phyloP scores from a whole-genome alignment of 192 early-diverging fungal species.

The Gryganskiella cystojenkinii region DNA sequence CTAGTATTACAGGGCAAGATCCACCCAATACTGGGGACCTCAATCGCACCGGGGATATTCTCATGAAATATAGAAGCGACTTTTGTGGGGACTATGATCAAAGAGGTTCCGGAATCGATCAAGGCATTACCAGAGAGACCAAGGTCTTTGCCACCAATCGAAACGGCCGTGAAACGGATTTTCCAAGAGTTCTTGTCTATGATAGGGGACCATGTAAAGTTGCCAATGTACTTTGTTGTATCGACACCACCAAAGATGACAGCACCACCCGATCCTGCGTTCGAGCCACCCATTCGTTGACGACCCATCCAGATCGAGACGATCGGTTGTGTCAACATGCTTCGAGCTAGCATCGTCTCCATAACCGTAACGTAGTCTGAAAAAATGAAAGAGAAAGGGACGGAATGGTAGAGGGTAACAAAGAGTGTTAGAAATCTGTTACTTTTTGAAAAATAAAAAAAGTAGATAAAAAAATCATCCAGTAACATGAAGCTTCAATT shows the following conservation, averaged over 20 bases:
- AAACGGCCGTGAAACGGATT: slow-evolving; percentile 31
- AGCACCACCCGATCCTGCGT: slow-evolving; percentile 31
- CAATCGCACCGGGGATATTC: slow-evolving; percentile 40
- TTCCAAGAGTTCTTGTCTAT: slow-evolving; percentile 35
- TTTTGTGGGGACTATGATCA: slow-evolving; percentile 38
- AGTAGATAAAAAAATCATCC: background rate
- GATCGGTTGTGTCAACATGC: slow-evolving; percentile 34
- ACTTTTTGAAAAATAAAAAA: background rate
- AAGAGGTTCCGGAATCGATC: slow-evolving; percentile 44
- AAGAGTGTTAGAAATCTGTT: too few species aligned
- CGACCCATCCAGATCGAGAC: slow-evolving; percentile 48
- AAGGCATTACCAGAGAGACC: slow-evolving; percentile 42
- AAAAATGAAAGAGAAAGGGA: background rate
- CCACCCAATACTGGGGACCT: slow-evolving; percentile 47
- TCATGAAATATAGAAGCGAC: slow-evolving; percentile 27
- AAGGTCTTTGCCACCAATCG: slow-evolving; percentile 33
- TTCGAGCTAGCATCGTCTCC: slow-evolving; percentile 24
- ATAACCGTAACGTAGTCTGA: slow-evolving; percentile 29
- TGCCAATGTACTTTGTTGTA: slow-evolving; percentile 44
- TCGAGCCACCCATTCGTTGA: slow-evolving; percentile 35
- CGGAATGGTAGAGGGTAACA: too few species aligned
- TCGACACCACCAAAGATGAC: slow-evolving; percentile 51
- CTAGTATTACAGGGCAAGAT: slow-evolving; percentile 50
- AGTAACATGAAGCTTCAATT: background rate
- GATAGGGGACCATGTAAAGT: slow-evolving; percentile 41